These are phyloP conservation scores for Schwanniomyces sp. DNA, from an alignment of 805 yeast species.

Conservation along the genomic window DNA sequence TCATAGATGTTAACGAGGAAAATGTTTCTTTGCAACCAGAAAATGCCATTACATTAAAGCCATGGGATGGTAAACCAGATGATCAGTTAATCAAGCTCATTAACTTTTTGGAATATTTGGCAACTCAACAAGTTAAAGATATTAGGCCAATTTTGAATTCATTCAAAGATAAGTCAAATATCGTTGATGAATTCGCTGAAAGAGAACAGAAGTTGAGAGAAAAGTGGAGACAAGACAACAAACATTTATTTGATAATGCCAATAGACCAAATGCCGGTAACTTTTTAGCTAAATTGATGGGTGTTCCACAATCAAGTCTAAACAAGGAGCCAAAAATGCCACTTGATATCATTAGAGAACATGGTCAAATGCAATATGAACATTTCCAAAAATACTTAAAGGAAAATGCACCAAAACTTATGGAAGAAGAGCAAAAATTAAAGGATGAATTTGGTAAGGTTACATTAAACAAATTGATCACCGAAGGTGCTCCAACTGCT, in stretches of 20 bases:
- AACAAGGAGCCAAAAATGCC: conserved; percentile 70
- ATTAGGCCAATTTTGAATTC: conserved; percentile 85
- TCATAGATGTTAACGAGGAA: conserved; percentile 75
- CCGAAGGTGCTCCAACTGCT: conserved; percentile 78
- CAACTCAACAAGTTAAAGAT: conserved; percentile 82
- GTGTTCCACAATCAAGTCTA: conserved; percentile 50
- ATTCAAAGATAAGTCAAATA: conserved; percentile 61
- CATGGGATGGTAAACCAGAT: conserved; percentile 86
- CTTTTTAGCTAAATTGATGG: conserved; percentile 63
- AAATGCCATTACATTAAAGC: conserved; percentile 80
- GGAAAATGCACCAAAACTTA: conserved; percentile 62
- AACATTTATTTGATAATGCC: conserved; percentile 30
- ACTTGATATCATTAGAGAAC: conserved; percentile 84
- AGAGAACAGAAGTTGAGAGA: conserved; percentile 77
- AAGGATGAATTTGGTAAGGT: conserved; percentile 80
- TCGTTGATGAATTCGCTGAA: conserved; percentile 75
- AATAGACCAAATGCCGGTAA: conserved; percentile 43
- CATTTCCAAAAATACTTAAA: conserved; percentile 65
- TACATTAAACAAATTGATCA: conserved; percentile 80
- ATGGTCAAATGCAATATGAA: conserved; percentile 86
- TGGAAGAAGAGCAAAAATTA: conserved; percentile 84
- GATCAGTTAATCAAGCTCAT: conserved; percentile 78
- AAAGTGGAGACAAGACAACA: conserved; percentile 59
- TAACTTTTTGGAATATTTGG: conserved; percentile 92
- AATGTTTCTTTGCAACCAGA: conserved; percentile 84